Percentiles rank a stretch among this genome's conserved stretches.
Evolutionary conservation across 768 basidiomycete genomes (phyloP).

Genomic region (Sporobolomyces phaffii): DNA sequence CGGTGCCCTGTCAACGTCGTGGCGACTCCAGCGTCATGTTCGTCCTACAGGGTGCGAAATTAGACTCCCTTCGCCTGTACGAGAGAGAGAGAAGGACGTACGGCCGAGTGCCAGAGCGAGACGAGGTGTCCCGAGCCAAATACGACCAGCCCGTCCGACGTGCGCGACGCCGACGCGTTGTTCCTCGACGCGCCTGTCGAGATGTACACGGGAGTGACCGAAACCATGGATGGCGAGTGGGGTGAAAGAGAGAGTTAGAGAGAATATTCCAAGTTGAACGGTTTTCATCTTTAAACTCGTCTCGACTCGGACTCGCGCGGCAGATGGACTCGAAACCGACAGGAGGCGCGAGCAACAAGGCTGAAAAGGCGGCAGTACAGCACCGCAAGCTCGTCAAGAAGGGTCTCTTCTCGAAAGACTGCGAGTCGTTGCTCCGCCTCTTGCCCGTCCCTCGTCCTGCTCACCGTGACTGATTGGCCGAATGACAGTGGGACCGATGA

Average conservation of each 20-base stretch:
- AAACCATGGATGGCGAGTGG: too few species aligned
- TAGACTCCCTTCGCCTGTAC: not conserved
- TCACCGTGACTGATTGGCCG: not conserved
- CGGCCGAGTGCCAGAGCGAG: slow-evolving; percentile 58
- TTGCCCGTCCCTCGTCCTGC: too few species aligned
- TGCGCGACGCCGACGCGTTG: slow-evolving; percentile 43
- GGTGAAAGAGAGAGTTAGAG: too few species aligned
- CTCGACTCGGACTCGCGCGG: too few species aligned
- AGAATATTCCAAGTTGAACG: too few species aligned
- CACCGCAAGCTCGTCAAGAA: slow-evolving; percentile 24
- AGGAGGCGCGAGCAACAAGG: not conserved
- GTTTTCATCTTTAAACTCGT: too few species aligned
- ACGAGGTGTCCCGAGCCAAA: slow-evolving; percentile 58
- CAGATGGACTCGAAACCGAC: too few species aligned
- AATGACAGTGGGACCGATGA: slow-evolving; percentile 38
- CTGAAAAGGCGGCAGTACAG: not conserved
- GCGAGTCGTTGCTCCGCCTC: slow-evolving; percentile 5
- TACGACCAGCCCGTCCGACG: slow-evolving; percentile 50
- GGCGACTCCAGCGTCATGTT: slow-evolving; percentile 52
- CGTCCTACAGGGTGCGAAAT: not conserved
- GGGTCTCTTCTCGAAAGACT: slow-evolving; percentile 40
- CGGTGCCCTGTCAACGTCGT: slow-evolving; percentile 70
- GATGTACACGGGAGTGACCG: slow-evolving; percentile 38
- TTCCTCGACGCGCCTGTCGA: slow-evolving; percentile 44
- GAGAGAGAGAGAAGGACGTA: slow-evolving; percentile 44